Evolutionary conservation across 2,329 filamentous ascomycete species (phyloP).

Genomic region (Hymenotorrendiella dingleyae): DNA sequence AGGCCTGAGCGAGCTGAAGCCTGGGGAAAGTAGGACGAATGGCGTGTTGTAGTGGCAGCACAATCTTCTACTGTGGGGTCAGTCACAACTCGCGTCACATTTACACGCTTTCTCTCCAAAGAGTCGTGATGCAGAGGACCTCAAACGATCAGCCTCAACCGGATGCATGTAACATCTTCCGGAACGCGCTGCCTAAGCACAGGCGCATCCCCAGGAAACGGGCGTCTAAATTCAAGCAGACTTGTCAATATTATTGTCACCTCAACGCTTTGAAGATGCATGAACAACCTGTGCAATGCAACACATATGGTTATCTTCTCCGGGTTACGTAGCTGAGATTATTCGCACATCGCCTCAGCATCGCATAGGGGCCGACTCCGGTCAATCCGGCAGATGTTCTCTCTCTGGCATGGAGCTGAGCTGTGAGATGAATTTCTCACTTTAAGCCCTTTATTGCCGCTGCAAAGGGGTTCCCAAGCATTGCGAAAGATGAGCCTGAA

Average conservation of each 20-base stretch:
- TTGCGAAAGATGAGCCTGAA: too few species aligned
- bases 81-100: neutral
- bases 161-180: neutral
- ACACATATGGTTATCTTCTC: neutral
- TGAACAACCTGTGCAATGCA: neutral
- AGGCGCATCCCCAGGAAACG: neutral
- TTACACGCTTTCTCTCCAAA: neutral
- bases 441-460: too few species aligned
- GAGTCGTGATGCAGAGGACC: neutral
- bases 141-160: slow-evolving; percentile 4
- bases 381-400: too few species aligned
- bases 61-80: neutral
- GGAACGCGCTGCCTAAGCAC: neutral
- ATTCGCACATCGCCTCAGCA: too few species aligned
- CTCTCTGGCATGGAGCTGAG: too few species aligned
- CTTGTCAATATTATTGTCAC: neutral
- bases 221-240: neutral
- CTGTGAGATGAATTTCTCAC: too few species aligned
- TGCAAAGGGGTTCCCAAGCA: too few species aligned
- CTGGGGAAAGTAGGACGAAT: neutral
- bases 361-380: too few species aligned
- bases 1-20: too few species aligned
- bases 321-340: too few species aligned
- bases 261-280: neutral
- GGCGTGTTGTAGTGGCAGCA: neutral